Evolutionary conservation across 495 filamentous ascomycete genomes (phyloP), one percentile per base, ranked within the genome.

Genomic region (Penicillium manginii): DNA sequence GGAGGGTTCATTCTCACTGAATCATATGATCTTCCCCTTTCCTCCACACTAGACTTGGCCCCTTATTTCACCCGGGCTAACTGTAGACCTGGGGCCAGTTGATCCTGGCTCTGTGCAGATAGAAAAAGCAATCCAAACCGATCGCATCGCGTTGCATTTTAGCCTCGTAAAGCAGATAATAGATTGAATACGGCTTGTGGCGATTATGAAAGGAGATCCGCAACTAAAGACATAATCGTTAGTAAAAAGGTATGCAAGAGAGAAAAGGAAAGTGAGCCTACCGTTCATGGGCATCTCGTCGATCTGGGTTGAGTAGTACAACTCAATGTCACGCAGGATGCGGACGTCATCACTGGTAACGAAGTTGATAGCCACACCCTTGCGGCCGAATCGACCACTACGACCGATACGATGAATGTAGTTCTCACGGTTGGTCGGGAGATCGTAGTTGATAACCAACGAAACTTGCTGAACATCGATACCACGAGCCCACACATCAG

Each of bases 201-300:
- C 35, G 43, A 55, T 72, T 79, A 79, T 39, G 76, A 77, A 32
- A 80, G 73, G 21, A 80, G 69, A 66, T 80, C 77, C 50, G 77
- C 77, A 62, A 80, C 77, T 80, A 49, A 7, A 52, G 35, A 3
- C 15, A 33, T 26, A 9, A 45, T 37, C 12, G 42, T 58, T 39
- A 64, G 65, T 60, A 55, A 55, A 54, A 55, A 17, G 26, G 26
- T 29, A 33, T 37, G 15, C 9, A 55, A 21, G 6, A 29, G 43
- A 6, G 55, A 15, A 17, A 18, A 46, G 1, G 40, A 12, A 49
- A 21, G 19, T 26, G n/a, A n/a, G 4, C 72, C 67, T 56, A 82
- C 84, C 84, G 68, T 98, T 98, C 94, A 98, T 97, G 23, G 94
- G 94, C 94, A 98, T 98, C 82, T 98, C 94, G 68, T 98, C 94